Evolutionary conservation across 2,329 filamentous ascomycete genomes (phyloP), one percentile per base, ranked within the genome.

Genomic region (Penicillium sp.): DNA sequence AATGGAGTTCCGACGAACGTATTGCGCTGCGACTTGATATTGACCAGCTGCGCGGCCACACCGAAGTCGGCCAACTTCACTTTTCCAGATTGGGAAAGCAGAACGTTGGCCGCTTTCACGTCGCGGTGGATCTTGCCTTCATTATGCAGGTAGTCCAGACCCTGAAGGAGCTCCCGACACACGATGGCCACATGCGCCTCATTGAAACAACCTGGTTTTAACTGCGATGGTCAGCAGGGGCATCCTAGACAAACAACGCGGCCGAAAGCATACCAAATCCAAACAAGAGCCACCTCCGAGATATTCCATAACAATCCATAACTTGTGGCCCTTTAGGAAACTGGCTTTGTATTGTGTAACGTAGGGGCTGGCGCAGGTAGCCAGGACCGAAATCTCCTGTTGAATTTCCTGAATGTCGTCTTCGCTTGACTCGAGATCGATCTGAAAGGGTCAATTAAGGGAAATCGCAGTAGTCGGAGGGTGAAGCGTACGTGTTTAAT

Each of bases 241-340:
- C 11, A 43, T 14, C 1, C 24, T 27, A 13, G 43, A 34, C 5
- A 38, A 39, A 43, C 27, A 22, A 16, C 13, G 3, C 14, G 45
- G 40, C 29, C 52, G 46, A 18, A 5, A 47, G 58, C 81, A 67
- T 83, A 96, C 90, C 80, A 99, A 75, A 73, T 99, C 94, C 61
- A 97, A 82, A 72, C 94, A 97, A 16, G 94, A 97, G 39, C 94
- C 94, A 60, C 94, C 94, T 5, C 94, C 94, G 10, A 99, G 80
- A 70, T 89, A 99, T 75, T 99, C 94, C 94, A 99, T 99, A 55
- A 97, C 91, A 70, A 99, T 99, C 94, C 94, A 99, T 80, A 99
- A 79, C 77, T 97, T 99, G 72, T 92, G 90, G 24, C 94, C 94
- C 64, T 91, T 86, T n/a, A 97, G 83, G 73, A 97, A 99, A 70